phyloP scores from a whole-genome alignment of 768 basidiomycete species.

The Pleurotus sapidus region DNA sequence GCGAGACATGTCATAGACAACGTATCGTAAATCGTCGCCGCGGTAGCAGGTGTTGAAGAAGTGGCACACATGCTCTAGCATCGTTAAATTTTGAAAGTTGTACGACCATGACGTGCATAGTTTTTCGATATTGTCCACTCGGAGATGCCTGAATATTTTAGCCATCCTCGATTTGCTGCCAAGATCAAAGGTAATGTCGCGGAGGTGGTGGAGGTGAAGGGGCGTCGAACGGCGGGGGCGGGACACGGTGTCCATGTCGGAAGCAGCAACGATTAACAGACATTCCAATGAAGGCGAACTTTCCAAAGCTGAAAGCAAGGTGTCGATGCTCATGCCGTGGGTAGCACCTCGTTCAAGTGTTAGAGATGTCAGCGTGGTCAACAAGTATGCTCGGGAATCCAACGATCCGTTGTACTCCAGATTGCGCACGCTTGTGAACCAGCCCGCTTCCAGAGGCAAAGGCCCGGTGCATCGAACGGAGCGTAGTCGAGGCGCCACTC shows the following conservation, averaged over 20 bases:
- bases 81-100: background rate
- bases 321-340: background rate
- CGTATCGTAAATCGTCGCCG: background rate
- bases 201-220: background rate
- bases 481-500: background rate
- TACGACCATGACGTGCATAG: background rate
- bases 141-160: background rate
- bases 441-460: no score
- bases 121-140: background rate
- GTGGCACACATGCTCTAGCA: background rate
- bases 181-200: background rate
- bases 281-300: background rate
- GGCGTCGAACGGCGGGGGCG: background rate
- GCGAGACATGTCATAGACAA: no score
- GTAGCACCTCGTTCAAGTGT: background rate
- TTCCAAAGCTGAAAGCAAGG: background rate
- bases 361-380: background rate
- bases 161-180: background rate
- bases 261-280: background rate
- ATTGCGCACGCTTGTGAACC: background rate
- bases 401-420: no score
- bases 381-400: no score
- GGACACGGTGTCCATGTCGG: background rate
- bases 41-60: background rate
- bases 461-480: no score